Conservation (phyloP, 1,284 basidiomycete genomes). For the Fomitopsis palustris region DNA sequence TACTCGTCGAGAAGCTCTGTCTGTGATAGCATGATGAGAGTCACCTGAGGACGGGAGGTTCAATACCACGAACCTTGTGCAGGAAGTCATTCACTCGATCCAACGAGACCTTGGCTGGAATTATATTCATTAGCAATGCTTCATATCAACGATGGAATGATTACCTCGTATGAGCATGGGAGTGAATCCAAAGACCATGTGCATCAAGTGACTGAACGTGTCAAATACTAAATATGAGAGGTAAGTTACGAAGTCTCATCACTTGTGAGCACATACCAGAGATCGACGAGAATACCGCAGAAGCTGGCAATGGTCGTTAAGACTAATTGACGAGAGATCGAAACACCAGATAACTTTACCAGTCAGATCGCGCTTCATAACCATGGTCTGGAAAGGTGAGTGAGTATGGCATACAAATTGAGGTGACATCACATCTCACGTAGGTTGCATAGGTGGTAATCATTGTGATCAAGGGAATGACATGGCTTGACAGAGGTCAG, state of each 20-base stretch:
- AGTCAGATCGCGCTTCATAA: constrained; percentile 30
- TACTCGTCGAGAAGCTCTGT: constrained; percentile 50
- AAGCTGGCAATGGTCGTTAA: constrained; percentile 23
- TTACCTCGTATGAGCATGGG: constrained; percentile 31
- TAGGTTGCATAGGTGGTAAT: constrained; percentile 63
- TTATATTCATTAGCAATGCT: not conserved
- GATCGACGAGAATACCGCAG: constrained; percentile 39
- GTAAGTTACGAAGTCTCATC: too few species aligned
- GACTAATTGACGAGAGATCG: constrained; percentile 11
- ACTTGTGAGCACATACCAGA: constrained; percentile 25
- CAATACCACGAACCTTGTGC: constrained; percentile 28
- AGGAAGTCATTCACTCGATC: constrained; percentile 46
- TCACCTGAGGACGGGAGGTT: constrained; percentile 4
- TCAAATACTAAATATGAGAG: constrained; percentile 32
- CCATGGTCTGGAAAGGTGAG: constrained; percentile 25
- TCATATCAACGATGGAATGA: constrained; percentile 18
- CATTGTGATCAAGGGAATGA: constrained; percentile 68
- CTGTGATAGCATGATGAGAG: constrained; percentile 18
- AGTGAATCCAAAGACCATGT: constrained; percentile 29
- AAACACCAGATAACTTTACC: constrained; percentile 18
- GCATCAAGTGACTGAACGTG: constrained; percentile 31
- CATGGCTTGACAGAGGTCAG: constrained; percentile 35
- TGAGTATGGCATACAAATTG: not conserved
- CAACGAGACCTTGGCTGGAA: constrained; percentile 41
- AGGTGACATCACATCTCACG: constrained; percentile 20